phyloP scores from a whole-genome alignment of 1,284 basidiomycete species.

The Trametes sp. region DNA sequence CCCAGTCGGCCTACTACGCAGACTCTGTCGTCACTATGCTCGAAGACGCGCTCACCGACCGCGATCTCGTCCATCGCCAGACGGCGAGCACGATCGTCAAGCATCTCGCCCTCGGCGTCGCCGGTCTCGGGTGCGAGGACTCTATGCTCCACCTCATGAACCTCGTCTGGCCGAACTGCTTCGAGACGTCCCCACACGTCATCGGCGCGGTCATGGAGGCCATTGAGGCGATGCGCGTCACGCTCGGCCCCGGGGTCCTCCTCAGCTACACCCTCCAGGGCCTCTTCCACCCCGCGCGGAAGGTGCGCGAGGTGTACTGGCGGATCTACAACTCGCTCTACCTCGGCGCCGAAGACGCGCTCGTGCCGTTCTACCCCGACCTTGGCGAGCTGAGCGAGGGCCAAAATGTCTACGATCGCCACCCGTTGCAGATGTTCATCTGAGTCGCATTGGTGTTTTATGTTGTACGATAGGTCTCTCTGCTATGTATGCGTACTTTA shows the following conservation, averaged over 20 bases:
- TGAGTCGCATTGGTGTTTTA: slow-evolving; percentile 42
- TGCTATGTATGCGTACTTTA: slow-evolving; percentile 20
- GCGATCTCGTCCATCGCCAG: slow-evolving; percentile 97
- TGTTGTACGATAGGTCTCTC: slow-evolving; percentile 27
- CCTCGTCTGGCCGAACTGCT: slow-evolving; percentile 98
- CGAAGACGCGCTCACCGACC: slow-evolving; percentile 97
- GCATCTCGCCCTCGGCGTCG: slow-evolving; percentile 96
- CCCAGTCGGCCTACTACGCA: slow-evolving; percentile 98
- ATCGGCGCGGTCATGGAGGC: slow-evolving; percentile 98
- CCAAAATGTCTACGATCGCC: slow-evolving; percentile 87
- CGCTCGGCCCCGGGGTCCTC: slow-evolving; percentile 92
- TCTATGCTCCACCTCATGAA: slow-evolving; percentile 98
- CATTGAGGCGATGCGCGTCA: slow-evolving; percentile 96
- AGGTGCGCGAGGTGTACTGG: slow-evolving; percentile 97
- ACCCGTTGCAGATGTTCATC: slow-evolving; percentile 85
- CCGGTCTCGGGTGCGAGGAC: slow-evolving; percentile 97
- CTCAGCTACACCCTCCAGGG: slow-evolving; percentile 93
- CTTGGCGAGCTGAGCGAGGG: slow-evolving; percentile 87
- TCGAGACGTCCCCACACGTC: slow-evolving; percentile 98
- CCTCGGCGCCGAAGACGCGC: slow-evolving; percentile 86
- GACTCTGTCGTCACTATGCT: slow-evolving; percentile 98
- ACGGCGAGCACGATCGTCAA: slow-evolving; percentile 99
- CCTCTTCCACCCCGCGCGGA: slow-evolving; percentile 94
- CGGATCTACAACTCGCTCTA: slow-evolving; percentile 92
- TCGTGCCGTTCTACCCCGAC: slow-evolving; percentile 96